Base-by-base conservation (phyloP, 2,329 filamentous ascomycete species). In the Phaeosphaeriaceae sp. region DNA sequence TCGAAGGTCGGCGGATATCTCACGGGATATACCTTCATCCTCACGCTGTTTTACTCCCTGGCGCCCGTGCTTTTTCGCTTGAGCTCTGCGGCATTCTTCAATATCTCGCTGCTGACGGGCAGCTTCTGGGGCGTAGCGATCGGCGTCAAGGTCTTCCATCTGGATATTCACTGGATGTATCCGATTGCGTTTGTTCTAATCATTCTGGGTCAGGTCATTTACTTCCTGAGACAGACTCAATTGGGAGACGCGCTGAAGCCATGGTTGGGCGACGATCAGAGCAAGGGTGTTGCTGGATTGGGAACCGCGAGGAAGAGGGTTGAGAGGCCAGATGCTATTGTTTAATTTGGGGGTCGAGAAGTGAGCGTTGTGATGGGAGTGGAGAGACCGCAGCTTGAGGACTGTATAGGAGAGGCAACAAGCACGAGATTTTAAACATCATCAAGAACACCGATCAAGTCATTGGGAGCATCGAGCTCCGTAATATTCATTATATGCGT, bases 61-160 rank as follows among this genome's bases (percentile, higher is more conserved):
- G 93, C 91, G 0, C 95, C 95, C 0, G 81, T 98, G 54, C 85
- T 99, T 62, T 89, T 98, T 79, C 91, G 95, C 65, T 90, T 98
- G 81, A 91, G 91, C 25, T 91, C 88, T 17, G 95, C 95, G 2
- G 94, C 93, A 20, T 97, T 99, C 80, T 96, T 97, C 83, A 96
- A 99, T 79, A 96, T 98, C 71, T 94, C 91, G 7, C 83, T 99
- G 65, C 83, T 99, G 59, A 98, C 95, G 1, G 92, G 89, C 69
- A 97, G 96, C 80, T 98, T 98, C 81, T 99, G 95, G 95, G 93
- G 93, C 65, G 90, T 96, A 61, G 90, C 96, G 66, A 94, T 99
- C 68, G 95, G 95, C 50, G 87, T 96, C 67, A 86, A 89, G 74
- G 91, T 98, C 49, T 96, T 99, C 72, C 87, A 89, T 46, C 86